Conservation (phyloP, 179 eudicot genomes). For the Vitellaria paradoxa region DNA sequence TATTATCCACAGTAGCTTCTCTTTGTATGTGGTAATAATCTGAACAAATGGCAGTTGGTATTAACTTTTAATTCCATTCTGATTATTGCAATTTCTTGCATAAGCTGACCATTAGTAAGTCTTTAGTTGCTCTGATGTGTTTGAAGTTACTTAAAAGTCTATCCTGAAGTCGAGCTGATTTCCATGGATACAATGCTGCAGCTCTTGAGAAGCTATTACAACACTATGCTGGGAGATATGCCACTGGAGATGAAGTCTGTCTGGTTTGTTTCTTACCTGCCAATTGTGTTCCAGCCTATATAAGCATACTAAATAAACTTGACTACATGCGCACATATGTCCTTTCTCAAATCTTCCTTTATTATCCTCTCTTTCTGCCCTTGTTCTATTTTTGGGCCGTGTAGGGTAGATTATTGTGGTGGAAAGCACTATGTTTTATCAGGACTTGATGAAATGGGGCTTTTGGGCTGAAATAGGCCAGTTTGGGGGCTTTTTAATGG, state of each 20-base stretch:
- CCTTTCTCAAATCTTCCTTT: neutral
- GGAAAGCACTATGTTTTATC: too few species aligned
- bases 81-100: too few species aligned
- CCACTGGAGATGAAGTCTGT: constrained; percentile 89
- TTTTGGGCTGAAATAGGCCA: too few species aligned
- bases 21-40: neutral
- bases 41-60: neutral
- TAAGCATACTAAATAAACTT: too few species aligned
- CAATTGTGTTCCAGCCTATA: neutral
- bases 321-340: too few species aligned
- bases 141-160: neutral
- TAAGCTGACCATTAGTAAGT: neutral
- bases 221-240: constrained; percentile 81
- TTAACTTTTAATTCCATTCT: too few species aligned
- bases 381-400: too few species aligned
- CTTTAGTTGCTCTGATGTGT: neutral
- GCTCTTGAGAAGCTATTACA: constrained; percentile 79
- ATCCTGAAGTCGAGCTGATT: neutral
- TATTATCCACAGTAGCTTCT: too few species aligned
- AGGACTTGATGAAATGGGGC: too few species aligned
- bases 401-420: too few species aligned
- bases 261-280: constrained; percentile 55
- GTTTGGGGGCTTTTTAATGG: too few species aligned
- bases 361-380: neutral
- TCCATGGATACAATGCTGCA: constrained; percentile 26